Evolutionary conservation across 352 stramenopile species (phyloP), one percentile per base, ranked within the genome.

Genomic region (Globisporangium cystogenes): DNA sequence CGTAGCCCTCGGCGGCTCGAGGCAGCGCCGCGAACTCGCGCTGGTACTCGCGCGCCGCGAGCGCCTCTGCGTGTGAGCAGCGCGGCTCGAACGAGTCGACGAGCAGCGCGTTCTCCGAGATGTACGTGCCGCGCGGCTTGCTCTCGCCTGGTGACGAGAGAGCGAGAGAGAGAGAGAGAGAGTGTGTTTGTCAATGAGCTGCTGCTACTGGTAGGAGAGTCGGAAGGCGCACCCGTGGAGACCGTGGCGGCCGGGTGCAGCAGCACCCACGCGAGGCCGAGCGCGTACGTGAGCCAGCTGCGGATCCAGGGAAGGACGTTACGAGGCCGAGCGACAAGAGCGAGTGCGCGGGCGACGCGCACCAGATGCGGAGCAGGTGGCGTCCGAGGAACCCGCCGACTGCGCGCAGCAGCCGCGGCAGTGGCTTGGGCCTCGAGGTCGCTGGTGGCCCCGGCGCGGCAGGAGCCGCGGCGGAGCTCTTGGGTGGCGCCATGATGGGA

Each of bases 61-160:
- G 24, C 14, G 62, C 75, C 37, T 86, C 73, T 10, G 64, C 35
- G 45, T 75, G 59, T 52, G 64, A 76, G 15, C 57, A 67, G 36
- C 65, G 49, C 15, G 78, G 68, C 44, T 82, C 72, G 52, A 86
- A 86, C 43, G 78, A 80, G 53, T 90, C 82, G 36, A 91, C 77
- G 16, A 95, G 71, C 49, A 96, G 68, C 46, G 82, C 86, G 53
- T 96, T 96, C 68, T 96, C 86, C 2, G 84, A 94, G 51, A 93
- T 88, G 67, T 96, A 96, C 39, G 86, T 96, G 10, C 78, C 78
- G 21, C 86, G 70, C 37, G 74, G 87, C 64, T 94, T 94, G 26
- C 86, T 62, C 40, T 96, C 84, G 21, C 76, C 79, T 77, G n/a
- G n/a, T n/a, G n/a, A n/a, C n/a, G n/a, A n/a, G n/a, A n/a, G n/a